Evolutionary conservation across 2,329 filamentous ascomycete species (phyloP).

Genomic region (Ophiosphaerella korrae): DNA sequence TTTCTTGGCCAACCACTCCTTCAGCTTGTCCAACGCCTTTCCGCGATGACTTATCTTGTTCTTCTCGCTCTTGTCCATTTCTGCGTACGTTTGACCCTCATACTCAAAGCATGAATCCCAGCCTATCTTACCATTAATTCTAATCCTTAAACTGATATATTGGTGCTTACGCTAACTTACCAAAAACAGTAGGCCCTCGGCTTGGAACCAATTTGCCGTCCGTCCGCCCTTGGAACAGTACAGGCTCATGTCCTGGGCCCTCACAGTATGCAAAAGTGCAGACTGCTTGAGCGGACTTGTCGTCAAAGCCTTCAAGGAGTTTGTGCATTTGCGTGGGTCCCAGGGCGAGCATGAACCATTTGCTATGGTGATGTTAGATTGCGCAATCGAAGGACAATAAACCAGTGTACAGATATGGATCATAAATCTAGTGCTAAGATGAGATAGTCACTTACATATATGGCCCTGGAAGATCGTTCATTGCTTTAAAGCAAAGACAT

Average conservation of each 20-base stretch:
- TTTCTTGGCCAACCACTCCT: slow-evolving; percentile 72
- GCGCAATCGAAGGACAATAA: no score
- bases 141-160: background rate
- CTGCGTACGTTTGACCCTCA: slow-evolving; percentile 83
- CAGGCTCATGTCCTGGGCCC: slow-evolving; percentile 80
- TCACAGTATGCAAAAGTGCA: slow-evolving; percentile 94
- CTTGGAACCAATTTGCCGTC: slow-evolving; percentile 83
- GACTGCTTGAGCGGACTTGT: slow-evolving; percentile 90
- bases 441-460: slow-evolving; percentile 75
- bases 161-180: slow-evolving; percentile 57
- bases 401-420: no score
- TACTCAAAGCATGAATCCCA: slow-evolving; percentile 98
- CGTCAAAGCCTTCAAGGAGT: slow-evolving; percentile 82
- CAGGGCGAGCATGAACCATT: slow-evolving; percentile 87
- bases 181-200: slow-evolving; percentile 80
- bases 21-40: slow-evolving; percentile 85
- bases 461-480: slow-evolving; percentile 88
- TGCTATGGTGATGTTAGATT: slow-evolving; percentile 59
- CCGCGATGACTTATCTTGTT: slow-evolving; percentile 92
- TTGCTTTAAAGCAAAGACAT: slow-evolving; percentile 87
- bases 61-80: slow-evolving; percentile 89
- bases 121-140: slow-evolving; percentile 58
- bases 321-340: slow-evolving; percentile 89
- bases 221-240: slow-evolving; percentile 91
- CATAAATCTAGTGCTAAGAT: no score